Percentiles rank a stretch among this genome's conserved stretches.
Evolutionary conservation across 1,139 yeast species (phyloP).

Genomic region (Candida mesenterica): DNA sequence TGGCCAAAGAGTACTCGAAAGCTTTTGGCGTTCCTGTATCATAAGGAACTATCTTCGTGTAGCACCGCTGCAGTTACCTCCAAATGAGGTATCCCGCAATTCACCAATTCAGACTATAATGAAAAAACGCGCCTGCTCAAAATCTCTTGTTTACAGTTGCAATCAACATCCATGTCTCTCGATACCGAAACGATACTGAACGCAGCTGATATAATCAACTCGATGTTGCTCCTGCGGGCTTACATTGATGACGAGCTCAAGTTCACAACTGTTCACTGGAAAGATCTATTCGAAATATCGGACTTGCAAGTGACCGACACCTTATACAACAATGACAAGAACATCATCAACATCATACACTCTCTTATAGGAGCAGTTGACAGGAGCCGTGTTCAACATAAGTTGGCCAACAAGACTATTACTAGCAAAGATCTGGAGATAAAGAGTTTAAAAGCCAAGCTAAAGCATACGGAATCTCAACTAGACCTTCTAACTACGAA

Average conservation of each 20-base stretch:
- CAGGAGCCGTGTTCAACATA: constrained; percentile 35
- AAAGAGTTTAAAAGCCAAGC: constrained; percentile 23
- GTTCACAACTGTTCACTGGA: constrained; percentile 39
- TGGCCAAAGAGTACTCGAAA: not conserved
- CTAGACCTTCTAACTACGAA: constrained; percentile 16
- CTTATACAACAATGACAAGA: constrained; percentile 44
- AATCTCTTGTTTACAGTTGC: no score
- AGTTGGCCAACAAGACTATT: constrained; percentile 30
- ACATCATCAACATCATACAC: constrained; percentile 42
- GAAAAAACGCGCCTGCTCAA: no score
- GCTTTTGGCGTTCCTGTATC: not conserved
- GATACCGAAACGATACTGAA: constrained; percentile 35
- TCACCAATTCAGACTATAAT: no score
- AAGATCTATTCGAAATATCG: constrained; percentile 19
- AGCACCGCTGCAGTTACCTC: no score
- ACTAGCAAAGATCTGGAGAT: constrained; percentile 31
- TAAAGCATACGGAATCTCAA: constrained; percentile 15
- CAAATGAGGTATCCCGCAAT: no score
- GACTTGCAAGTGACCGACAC: constrained; percentile 24
- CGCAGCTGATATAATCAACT: constrained; percentile 41
- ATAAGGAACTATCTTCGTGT: not conserved
- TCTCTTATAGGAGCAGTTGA: constrained; percentile 41
- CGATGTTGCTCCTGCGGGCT: constrained; percentile 37
- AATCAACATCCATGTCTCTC: no score
- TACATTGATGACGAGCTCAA: constrained; percentile 33